phyloP scores from a whole-genome alignment of 345 rosid genomes.

The Sonneratia alba region DNA sequence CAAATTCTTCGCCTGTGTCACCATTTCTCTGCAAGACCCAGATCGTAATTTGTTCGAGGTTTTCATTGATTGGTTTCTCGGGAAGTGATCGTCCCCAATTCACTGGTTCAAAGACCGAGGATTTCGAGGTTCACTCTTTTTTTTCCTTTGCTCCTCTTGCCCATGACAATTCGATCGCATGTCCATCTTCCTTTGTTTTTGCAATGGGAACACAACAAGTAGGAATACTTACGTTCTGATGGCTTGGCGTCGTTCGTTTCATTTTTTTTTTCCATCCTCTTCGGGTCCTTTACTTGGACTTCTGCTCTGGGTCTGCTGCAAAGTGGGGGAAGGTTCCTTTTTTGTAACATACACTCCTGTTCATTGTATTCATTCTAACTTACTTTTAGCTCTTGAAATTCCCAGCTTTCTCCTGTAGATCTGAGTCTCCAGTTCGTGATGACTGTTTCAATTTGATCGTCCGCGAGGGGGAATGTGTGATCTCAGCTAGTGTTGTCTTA shows the following conservation, averaged over 20 bases:
- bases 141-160: too few relatives aligned
- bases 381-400: not conserved
- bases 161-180: too few relatives aligned
- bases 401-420: not conserved
- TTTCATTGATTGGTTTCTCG: too few relatives aligned
- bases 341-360: not conserved
- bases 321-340: not conserved
- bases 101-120: too few relatives aligned
- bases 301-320: not conserved
- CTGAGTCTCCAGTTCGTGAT: not conserved
- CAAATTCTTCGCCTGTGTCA: not conserved
- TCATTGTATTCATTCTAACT: not conserved
- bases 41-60: slow-evolving; percentile 8
- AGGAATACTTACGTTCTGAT: not conserved
- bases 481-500: not conserved
- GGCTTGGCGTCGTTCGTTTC: too few relatives aligned
- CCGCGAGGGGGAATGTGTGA: not conserved
- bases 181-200: too few relatives aligned
- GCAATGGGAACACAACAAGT: too few relatives aligned
- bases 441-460: not conserved
- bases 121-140: too few relatives aligned
- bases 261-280: too few relatives aligned
- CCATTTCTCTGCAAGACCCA: slow-evolving; percentile 7
- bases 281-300: not conserved
- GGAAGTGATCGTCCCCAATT: too few relatives aligned